Evolutionary conservation across 1,284 basidiomycete species (phyloP), one percentile per base, ranked within the genome.

Genomic region (Ustilago tritici): DNA sequence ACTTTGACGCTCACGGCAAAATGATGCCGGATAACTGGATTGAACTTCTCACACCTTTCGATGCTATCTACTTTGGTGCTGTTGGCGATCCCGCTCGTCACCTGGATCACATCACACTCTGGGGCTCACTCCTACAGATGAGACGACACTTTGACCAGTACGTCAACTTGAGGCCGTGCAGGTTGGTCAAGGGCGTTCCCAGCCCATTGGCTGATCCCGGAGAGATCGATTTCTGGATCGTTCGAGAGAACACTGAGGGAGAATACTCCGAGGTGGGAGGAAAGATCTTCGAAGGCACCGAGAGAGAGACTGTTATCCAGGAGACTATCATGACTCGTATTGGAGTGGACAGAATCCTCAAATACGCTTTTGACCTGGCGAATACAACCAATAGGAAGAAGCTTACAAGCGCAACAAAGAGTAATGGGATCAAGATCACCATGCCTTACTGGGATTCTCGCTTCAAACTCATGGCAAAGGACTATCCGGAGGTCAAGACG

Each of bases 191-290:
- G n/a, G 90, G 90, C 3, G 89, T 90, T 31, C 82, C 85, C 1
- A 89, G 88, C 14, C 89, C 89, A 1, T 84, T 90, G 31, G 76
- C 80, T 15, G 68, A 79, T 34, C 82, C 83, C 1, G 86, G 87
- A 7, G 81, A 87, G 38, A 86, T 90, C 58, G 89, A 91, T 78
- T 90, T 89, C 80, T 86, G 89, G 66, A 89, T 90, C 58, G 79
- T 87, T 2, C 86, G 89, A 54, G 90, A 90, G 83, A 90, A 90
- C 72, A 89, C 88, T n/a, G 89, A 90, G 79, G 90, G 90, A 43
- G 89, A 90, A 78, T 90, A 90, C 79, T 88, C 88, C 5, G 89
- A 89, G 6, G 88, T 89, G 31, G 89, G 89, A 31, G 89, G 89
- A 4, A 80, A 84, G 57, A 87, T 87, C 49, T 86, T 87, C 61